These are phyloP conservation scores for Amaranthus hypochondriacus DNA, from an alignment of 148 eudicot genomes.

Conservation along the genomic window DNA sequence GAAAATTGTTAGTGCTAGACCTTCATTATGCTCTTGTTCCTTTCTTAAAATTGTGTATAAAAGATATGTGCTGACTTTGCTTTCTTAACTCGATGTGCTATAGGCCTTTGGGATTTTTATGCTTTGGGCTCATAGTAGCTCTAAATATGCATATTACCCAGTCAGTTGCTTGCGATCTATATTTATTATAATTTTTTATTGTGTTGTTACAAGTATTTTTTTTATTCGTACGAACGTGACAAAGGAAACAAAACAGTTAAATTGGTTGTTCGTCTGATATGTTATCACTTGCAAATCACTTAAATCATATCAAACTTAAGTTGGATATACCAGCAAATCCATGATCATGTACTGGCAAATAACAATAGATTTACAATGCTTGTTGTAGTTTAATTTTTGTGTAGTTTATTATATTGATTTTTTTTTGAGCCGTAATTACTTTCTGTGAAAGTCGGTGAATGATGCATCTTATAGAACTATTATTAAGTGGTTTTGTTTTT, in stretches of 20 bases:
- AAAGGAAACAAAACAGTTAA: background rate
- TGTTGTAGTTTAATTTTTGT: background rate
- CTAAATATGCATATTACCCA: background rate
- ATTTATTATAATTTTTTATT: background rate
- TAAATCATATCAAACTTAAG: slow-evolving; percentile 1
- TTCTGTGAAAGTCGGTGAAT: background rate
- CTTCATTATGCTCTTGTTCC: slow-evolving; percentile 7
- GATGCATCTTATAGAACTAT: background rate
- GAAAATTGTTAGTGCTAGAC: slow-evolving; percentile 2
- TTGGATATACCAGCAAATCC: background rate
- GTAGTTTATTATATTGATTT: background rate
- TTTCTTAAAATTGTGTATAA: slow-evolving; percentile 1
- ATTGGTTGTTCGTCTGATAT: background rate
- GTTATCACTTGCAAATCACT: slow-evolving; percentile 1
- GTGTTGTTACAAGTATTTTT: background rate
- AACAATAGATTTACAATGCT: background rate
- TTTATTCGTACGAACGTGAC: background rate
- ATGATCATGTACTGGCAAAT: background rate
- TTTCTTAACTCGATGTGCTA: background rate
- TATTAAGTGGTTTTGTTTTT: slow-evolving; percentile 8
- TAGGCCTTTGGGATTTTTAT: background rate
- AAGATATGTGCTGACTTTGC: background rate
- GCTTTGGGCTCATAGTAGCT: background rate
- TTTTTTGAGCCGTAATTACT: background rate
- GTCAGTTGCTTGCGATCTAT: background rate